Evolutionary conservation across 768 basidiomycete genomes (phyloP), one percentile per base, ranked within the genome.

Genomic region (Leccinum pellstonianum): DNA sequence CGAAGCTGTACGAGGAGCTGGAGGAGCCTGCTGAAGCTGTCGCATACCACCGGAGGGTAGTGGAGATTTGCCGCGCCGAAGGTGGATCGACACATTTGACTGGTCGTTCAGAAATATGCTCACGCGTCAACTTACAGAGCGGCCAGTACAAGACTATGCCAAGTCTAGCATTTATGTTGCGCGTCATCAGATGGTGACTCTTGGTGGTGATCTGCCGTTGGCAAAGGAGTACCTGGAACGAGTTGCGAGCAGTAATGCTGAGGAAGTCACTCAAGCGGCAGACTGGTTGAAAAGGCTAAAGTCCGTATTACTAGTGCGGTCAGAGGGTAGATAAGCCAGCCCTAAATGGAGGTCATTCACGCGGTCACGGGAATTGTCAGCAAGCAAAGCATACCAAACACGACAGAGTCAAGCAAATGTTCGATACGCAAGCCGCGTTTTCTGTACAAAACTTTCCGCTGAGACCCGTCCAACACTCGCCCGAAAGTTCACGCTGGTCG

Each of bases 111-210:
- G 48, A 50, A 12, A 11, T 54, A 51, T 50, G 52, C 61, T 70
- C 61, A 63, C 53, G 69, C 61, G 62, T 23, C 55, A n/a, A 4
- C 38, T 41, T 41, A 65, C 50, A 76, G 89, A 80, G 46, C 86
- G 87, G 38, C 84, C 86, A 3, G 80, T 91, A 43, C 82, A 83
- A 62, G 92, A 95, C 66, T 90, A 89, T 71, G 86, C 92, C 27
- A 88, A 85, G 71, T 95, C 92, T n/a, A 84, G 87, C 64, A 72
- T 98, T 52, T 88, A 86, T 64, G 87, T 95, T 35, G 94, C 94
- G 15, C 87, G 90, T 58, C 86, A 90, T 66, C 85, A 94, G 63
- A 80, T 93, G 71, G 73, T 78, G 53, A 79, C 79, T 41, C 77
- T 85, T 49, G 80, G 83, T 54, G 86, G 87, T 25, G 84, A 92